phyloP scores from a whole-genome alignment of 768 basidiomycete species.

The Flagelloscypha sp. region DNA sequence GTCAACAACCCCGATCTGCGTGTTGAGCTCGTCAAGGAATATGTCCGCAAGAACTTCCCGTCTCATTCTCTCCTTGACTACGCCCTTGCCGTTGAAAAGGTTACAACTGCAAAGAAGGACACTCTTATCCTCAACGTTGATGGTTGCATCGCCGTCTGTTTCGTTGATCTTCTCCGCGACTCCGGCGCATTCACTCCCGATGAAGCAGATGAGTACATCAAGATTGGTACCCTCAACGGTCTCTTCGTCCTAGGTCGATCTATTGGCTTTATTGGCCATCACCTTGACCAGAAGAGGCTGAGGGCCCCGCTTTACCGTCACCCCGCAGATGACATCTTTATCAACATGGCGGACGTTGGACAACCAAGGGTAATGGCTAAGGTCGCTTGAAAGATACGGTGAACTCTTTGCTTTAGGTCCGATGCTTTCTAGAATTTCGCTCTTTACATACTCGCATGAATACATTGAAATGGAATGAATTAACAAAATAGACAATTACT shows the following conservation, averaged over 20 bases:
- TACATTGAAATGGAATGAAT: too few species aligned
- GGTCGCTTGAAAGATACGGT: not conserved
- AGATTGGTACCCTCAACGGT: conserved; percentile 91
- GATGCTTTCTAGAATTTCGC: too few species aligned
- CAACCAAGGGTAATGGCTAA: conserved; percentile 72
- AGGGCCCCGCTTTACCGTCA: conserved; percentile 90
- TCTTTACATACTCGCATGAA: too few species aligned
- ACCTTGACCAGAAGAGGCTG: conserved; percentile 93
- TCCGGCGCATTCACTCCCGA: conserved; percentile 91
- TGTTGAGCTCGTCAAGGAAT: conserved; percentile 93
- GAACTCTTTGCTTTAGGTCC: too few species aligned
- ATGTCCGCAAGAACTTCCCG: conserved; percentile 92
- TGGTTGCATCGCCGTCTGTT: conserved; percentile 91
- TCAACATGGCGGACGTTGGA: conserved; percentile 82
- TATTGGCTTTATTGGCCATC: conserved; percentile 96
- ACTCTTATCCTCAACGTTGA: conserved; percentile 97
- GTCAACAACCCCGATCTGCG: conserved; percentile 93
- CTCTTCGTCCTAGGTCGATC: conserved; percentile 96
- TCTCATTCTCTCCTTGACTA: conserved; percentile 89
- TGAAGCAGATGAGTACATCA: conserved; percentile 96
- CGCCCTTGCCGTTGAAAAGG: conserved; percentile 94
- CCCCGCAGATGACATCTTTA: conserved; percentile 93
- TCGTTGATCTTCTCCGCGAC: conserved; percentile 89
- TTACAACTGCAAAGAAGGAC: conserved; percentile 96
- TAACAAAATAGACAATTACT: too few species aligned